Evolutionary conservation across 1,284 basidiomycete species (phyloP), one percentile per base, ranked within the genome.

Genomic region (Malassezia furfur): DNA sequence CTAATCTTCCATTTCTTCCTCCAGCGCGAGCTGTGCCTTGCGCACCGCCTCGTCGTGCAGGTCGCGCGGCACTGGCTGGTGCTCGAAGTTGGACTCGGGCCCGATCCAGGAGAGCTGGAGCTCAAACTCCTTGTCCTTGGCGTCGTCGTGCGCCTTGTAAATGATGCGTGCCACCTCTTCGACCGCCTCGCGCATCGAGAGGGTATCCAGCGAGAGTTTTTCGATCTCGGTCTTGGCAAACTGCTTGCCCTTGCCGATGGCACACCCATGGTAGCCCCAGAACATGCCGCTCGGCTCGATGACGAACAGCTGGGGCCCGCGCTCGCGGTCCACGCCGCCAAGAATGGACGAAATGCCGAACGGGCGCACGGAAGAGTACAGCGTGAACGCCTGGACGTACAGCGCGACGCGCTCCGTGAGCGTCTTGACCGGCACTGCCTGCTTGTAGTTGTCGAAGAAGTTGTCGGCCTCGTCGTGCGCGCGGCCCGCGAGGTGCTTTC

Each of bases 171-270:
- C 70, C 2, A 69, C 72, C 46, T 67, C 65, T 10, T 73, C 58
- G 10, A 73, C 66, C n/a, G 68, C 72, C 19, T 74, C 57, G 31
- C 61, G 58, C 50, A 63, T 82, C 2, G 86, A 82, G 51, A 96
- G 76, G 63, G 86, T 85, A 3, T 84, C 78, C 44, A 94, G 78
- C 66, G 88, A 86, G 53, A 96, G 82, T 77, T 99, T 98, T 78
- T 99, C 94, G 51, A 99, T 79, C 76, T 98, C 94, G 2, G 93
- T 98, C 81, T 96, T 96, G 17, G 94, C 94, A 60, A 98, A 80
- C 70, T 96, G 91, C 59, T 87, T 84, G 19, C 94, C 94, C 77
- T 98, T 99, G 52, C 94, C 94, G 17, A 94, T 85, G 8, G 94
- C 94, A 35, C 65, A 69, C 2, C 69, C 72, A 46, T 72, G 63